A percentile compares a stretch with the other conserved stretches of the same genome.
phyloP scores from a whole-genome alignment of 192 early-diverging fungal genomes.

The Rhizophlyctis rosea region DNA sequence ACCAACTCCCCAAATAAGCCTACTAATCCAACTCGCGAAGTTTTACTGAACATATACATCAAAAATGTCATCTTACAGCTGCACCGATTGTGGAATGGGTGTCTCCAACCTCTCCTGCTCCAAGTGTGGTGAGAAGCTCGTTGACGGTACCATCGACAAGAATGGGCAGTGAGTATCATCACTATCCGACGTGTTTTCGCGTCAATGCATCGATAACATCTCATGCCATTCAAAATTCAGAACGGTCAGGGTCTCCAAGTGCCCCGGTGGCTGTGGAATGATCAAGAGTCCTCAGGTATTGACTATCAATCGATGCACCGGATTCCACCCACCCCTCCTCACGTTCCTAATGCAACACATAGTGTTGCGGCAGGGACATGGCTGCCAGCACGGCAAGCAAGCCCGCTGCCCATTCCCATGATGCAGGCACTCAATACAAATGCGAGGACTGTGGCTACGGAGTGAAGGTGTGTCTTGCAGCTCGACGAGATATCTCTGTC shows the following conservation, averaged over 20 bases:
- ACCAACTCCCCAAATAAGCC: too few species aligned
- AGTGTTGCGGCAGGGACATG: constrained; percentile 11
- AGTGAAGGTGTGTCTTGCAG: background rate
- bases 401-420: background rate
- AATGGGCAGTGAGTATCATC: background rate
- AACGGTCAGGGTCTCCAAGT: background rate
- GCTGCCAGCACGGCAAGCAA: background rate
- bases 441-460: background rate
- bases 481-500: background rate
- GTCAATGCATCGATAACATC: background rate
- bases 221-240: background rate
- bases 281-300: constrained; percentile 1
- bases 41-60: too few species aligned
- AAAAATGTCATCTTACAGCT: background rate
- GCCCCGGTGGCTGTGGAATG: background rate
- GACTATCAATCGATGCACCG: too few species aligned
- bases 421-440: background rate
- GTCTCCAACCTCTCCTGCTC: constrained; percentile 3
- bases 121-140: background rate
- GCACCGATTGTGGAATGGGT: background rate
- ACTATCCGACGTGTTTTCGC: background rate
- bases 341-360: too few species aligned
- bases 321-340: too few species aligned
- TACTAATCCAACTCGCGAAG: too few species aligned
- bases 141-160: constrained; percentile 1